Percentiles rank a stretch among this genome's conserved stretches.
phyloP scores from a whole-genome alignment of 2,329 filamentous ascomycete genomes.

The Trichoderma hamatum region DNA sequence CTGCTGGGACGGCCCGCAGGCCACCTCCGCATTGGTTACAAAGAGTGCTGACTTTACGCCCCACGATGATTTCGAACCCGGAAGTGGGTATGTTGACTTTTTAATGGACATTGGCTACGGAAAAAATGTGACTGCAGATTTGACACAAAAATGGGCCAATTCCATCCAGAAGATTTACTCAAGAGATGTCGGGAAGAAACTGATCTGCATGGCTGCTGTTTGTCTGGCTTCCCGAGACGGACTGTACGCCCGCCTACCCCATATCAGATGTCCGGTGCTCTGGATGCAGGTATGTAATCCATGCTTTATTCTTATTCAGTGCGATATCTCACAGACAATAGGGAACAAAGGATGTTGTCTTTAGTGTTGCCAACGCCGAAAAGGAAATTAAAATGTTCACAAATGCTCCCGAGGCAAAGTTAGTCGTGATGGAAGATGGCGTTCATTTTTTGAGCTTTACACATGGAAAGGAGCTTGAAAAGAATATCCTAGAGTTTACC shows the following conservation, averaged over 20 bases:
- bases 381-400: neutral
- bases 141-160: neutral
- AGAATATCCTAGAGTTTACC: neutral
- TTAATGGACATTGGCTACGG: neutral
- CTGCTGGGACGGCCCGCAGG: neutral
- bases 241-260: neutral
- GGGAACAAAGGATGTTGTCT: neutral
- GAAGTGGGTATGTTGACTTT: neutral
- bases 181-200: neutral
- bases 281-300: neutral
- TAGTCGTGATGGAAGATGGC: neutral
- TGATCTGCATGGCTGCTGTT: neutral
- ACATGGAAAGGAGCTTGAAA: neutral
- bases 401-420: neutral
- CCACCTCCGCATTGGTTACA: neutral
- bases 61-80: neutral
- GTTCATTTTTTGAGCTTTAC: neutral
- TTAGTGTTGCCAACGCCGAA: neutral
- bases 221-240: neutral
- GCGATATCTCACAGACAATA: neutral
- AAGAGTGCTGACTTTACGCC: neutral
- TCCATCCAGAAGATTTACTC: neutral
- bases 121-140: neutral
- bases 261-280: neutral
- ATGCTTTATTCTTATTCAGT: neutral